Evolutionary conservation across 345 rosid genomes (phyloP).

Genomic region (Psidium friedrichsthalianum): DNA sequence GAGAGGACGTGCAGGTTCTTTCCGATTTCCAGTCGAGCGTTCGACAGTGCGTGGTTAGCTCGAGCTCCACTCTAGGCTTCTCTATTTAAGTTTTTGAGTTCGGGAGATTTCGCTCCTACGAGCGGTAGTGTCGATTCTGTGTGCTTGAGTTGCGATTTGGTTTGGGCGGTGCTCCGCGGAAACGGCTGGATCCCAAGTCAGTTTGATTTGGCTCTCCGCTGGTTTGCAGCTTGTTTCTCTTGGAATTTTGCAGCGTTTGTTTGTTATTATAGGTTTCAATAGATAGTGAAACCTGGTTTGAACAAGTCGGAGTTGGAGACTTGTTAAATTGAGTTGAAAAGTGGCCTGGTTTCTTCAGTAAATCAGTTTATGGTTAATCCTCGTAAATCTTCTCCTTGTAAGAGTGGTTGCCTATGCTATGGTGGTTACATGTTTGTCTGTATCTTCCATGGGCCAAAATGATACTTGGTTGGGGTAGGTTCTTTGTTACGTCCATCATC

Average conservation of each 20-base stretch:
- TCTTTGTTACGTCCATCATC: background rate
- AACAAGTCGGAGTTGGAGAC: background rate
- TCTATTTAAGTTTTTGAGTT: background rate
- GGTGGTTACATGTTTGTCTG: background rate
- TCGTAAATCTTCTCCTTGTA: background rate
- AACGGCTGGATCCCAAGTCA: background rate
- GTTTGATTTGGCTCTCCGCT: background rate
- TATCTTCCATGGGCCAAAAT: background rate
- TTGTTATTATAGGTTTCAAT: background rate
- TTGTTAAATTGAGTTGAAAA: background rate
- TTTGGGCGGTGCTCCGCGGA: background rate
- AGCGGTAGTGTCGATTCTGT: background rate
- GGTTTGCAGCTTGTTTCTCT: background rate
- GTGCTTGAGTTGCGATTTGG: background rate
- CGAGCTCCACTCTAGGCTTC: background rate
- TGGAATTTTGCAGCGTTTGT: background rate
- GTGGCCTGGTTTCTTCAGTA: background rate
- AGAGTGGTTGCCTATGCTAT: background rate
- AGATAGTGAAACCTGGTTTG: background rate
- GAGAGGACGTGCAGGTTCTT: slow-evolving; percentile 36
- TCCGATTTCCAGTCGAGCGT: slow-evolving; percentile 59
- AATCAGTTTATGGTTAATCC: background rate
- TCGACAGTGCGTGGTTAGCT: slow-evolving; percentile 86
- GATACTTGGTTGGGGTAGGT: background rate
- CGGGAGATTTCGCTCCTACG: background rate